A percentile compares a stretch with the other conserved stretches of the same genome.
These are phyloP conservation scores for Rickenella mellea DNA, from an alignment of 768 basidiomycete species.

Conservation along the genomic window DNA sequence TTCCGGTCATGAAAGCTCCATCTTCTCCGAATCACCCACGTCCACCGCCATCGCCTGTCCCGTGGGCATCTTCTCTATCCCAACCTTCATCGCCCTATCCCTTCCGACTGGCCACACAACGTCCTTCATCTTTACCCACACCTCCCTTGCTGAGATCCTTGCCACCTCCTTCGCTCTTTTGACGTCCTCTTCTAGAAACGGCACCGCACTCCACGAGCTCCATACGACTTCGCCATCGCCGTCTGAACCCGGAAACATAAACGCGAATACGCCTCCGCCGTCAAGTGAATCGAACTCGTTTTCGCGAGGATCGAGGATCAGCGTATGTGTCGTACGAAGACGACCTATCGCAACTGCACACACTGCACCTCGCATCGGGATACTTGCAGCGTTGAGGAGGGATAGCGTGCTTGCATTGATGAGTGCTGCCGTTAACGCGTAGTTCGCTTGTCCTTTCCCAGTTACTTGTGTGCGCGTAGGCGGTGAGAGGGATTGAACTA, in stretches of 20 bases:
- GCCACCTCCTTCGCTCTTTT: constrained; percentile 41
- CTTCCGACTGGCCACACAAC: not conserved
- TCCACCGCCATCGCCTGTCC: not conserved
- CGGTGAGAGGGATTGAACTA: constrained; percentile 48
- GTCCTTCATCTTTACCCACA: constrained; percentile 41
- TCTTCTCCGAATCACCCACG: not conserved
- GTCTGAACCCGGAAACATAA: constrained; percentile 30
- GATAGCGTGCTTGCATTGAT: constrained; percentile 67
- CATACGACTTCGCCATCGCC: constrained; percentile 35
- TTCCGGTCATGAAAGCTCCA: not conserved
- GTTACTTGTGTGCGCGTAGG: not conserved
- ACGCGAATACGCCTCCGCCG: constrained; percentile 62
- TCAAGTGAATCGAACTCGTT: constrained; percentile 26
- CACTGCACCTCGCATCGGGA: constrained; percentile 69
- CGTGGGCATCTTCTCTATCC: not conserved
- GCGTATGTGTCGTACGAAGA: constrained; percentile 9
- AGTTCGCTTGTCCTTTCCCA: constrained; percentile 7
- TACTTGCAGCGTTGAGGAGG: constrained; percentile 56
- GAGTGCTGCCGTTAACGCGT: constrained; percentile 47
- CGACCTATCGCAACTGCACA: constrained; percentile 56
- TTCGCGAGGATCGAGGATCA: constrained; percentile 46
- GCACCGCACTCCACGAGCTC: constrained; percentile 42
- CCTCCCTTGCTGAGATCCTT: constrained; percentile 28
- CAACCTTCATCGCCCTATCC: not conserved
- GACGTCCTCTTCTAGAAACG: constrained; percentile 32